Base-by-base conservation (phyloP, 257 asterid genomes). In the Scutellaria baicalensis region DNA sequence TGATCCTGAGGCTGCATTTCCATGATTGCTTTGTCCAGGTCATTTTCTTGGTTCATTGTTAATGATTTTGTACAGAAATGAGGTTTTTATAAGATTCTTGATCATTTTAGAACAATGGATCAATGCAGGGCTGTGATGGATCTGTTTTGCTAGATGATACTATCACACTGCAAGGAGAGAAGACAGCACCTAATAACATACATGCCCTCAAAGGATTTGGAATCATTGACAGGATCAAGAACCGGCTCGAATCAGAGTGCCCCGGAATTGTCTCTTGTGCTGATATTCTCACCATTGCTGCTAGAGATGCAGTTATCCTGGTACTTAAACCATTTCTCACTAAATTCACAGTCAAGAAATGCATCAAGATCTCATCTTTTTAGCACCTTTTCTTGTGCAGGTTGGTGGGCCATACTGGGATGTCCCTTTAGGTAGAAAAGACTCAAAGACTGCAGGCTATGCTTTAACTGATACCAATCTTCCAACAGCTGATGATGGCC, bases 401-500 rank as follows among this genome's bases (percentile, higher is more conserved):
- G 98, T 93, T 72, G 98, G 96, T 68, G 97, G 98, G 35, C 98
- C 98, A 0, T 88, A 88, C 77, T 93, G 98, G 98, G 84, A 77
- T 70, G 98, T 93, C 40, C 96, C 96, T 20, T 14, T 93, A 5
- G 98, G 98, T 35, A 82, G 95, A 70, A 85, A 85, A 64, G 97
- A 93, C 83, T 90, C 97, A 0, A 90, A 79, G 62, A 85, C 81
- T 21, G 97, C 90, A 73, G 91, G 84, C 18, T 88, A 86, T 79
- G 92, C 73, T 49, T 86, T 86, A 27, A 67, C 84, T 6, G 89
- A 81, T 11, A 59, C 82, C 8, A 86, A 85, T 72, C 83, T 93
- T 70, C 97, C 97, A 39, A 86, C 86, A 9, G 84, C 97, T 21
- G 86, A 90, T 62, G 97, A 92, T 0, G 79, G 90, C 47, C 88